Evolutionary conservation across 306 rosid genomes (phyloP), one percentile per base, ranked within the genome.

Genomic region (Begonia fuchsioides): DNA sequence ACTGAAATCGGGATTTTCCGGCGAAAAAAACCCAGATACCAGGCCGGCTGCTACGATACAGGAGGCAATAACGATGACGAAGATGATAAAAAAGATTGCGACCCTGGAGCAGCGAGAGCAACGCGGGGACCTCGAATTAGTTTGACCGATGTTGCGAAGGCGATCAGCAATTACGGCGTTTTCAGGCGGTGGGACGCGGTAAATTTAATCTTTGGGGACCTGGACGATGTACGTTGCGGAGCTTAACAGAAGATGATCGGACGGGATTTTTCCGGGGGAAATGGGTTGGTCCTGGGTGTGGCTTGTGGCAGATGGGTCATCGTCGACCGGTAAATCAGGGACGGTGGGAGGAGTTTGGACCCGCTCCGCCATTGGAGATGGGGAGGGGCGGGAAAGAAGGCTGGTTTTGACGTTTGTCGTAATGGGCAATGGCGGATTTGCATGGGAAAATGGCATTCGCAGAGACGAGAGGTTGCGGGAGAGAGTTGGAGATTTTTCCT

Each of bases 361-460:
- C 87, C 82, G 78, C 87, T 81, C 85, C 93, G 79, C 80, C 93
- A 85, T 80, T 64, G 60, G 53, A 47, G 67, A 70, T 74, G 86
- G 68, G 73, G 75, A 73, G 81, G 70, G 75, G 60, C 12, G 43
- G 40, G 10, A 55, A 15, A 10, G 62, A 50, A 39, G 43, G 8
- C 59, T 3, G 54, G 56, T 26, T 60, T 43, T 50, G 54, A 13
- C 41, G 57, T 38, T 47, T 13, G 20, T 49, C 1, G 59, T 17
- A 12, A 38, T 44, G 53, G 67, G 52, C 62, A 47, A 11, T 10
- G 44, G 48, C 14, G 15, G 56, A 56, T 12, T 43, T 50, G 75
- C 66, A 59, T 44, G 55, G 65, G 45, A 10, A 58, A 12, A 39
- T n/a, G 17, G 38, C 32, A 52, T 47, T 32, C 19, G 11, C 57